Base-by-base conservation (phyloP, 1,284 basidiomycete species). In the Ustilago cynodontis region DNA sequence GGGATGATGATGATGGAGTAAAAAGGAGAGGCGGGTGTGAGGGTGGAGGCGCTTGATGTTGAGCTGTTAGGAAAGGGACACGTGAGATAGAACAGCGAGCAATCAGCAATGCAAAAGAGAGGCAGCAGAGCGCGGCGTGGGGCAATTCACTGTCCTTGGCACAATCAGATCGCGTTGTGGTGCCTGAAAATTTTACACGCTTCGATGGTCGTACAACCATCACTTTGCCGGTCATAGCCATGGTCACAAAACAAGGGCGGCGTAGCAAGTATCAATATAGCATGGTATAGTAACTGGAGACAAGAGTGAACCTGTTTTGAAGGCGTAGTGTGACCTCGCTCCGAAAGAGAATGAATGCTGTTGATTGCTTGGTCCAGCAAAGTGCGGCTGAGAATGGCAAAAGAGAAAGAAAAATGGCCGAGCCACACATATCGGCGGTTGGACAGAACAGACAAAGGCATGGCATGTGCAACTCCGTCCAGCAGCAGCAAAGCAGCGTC, bases 401-500 rank as follows among this genome's bases (percentile, higher is more conserved):
- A n/a, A n/a, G n/a, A 33, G 11, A 33, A 33, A 11, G 5, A 11
- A 33, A 11, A 33, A 33, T 33, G 31, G 11, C 31, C 31, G 11
- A 33, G 31, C 31, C 31, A 33, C 31, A 33, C 31, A 33, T 5
- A 33, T 5, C 5, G 31, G 11, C 41, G 18, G 41, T n/a, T 20
- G 41, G 7, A 43, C 2, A 43, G 41, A 43, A 20, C 3, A 14
- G 41, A 43, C 11, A 43, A 20, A 16, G n/a, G 20, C 41, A 43
- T 43, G 41, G n/a, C 7, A 20, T 0, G n/a, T n/a, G 41, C 2
- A 13, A 20, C 43, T 11, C 16, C 11, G n/a, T 7, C 43, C 26
- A 26, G 10, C 24, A 49, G 41, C 41, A 16, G 47, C 47, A 49
- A 49, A 28, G 58, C 57, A 60, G 51, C 64, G 64, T 66, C 58